phyloP scores from a whole-genome alignment of 176 grass and related monocot genomes.

The Olyra latifolia region DNA sequence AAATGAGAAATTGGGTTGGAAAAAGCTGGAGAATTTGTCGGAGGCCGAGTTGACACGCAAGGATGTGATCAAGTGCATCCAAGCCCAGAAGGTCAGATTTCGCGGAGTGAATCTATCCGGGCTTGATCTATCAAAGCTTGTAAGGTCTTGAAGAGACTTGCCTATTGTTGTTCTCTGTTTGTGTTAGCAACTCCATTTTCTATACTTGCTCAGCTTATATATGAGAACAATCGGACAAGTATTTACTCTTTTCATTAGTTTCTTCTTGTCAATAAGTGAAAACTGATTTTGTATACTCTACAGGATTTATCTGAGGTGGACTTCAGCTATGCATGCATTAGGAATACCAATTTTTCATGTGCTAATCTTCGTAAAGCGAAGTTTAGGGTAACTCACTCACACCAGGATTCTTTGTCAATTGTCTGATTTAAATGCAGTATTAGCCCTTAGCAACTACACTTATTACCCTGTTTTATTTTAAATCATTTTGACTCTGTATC shows the following conservation, averaged over 20 bases:
- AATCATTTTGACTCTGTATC: not conserved
- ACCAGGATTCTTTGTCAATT: not conserved
- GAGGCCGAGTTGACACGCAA: constrained; percentile 47
- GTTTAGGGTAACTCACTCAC: constrained; percentile 60
- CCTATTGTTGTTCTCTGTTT: constrained; percentile 8
- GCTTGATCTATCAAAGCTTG: constrained; percentile 87
- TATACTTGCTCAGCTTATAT: not conserved
- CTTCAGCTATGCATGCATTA: constrained; percentile 79
- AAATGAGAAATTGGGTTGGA: constrained; percentile 36
- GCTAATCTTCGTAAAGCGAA: constrained; percentile 91
- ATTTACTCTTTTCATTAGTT: not conserved
- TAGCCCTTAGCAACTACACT: not conserved
- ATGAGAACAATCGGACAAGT: not conserved
- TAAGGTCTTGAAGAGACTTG: constrained; percentile 40
- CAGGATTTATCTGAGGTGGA: constrained; percentile 89
- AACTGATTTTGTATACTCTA: constrained; percentile 12
- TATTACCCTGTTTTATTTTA: not conserved
- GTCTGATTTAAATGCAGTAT: not conserved
- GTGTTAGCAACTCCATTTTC: constrained; percentile 3
- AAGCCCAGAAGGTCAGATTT: constrained; percentile 61
- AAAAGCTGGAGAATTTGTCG: not conserved
- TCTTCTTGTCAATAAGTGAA: not conserved
- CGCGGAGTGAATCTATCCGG: constrained; percentile 85
- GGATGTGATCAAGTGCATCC: constrained; percentile 65
- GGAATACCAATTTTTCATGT: constrained; percentile 67